Evolutionary conservation across 208 protist species (phyloP).

Genomic region (Tritrichomonas foetus): DNA sequence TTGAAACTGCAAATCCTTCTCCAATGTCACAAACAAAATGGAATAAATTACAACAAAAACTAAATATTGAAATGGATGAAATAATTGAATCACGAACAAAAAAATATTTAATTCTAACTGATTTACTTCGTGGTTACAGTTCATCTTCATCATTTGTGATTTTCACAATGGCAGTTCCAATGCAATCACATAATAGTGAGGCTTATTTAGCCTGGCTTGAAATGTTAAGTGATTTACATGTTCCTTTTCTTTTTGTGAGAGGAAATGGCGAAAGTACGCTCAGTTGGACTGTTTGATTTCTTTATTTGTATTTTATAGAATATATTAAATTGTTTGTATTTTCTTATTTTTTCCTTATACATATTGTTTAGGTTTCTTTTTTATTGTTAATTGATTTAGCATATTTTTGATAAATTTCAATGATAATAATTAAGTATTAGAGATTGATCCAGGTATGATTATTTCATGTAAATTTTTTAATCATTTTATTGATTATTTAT

Average conservation of each 20-base stretch:
- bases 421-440: too few species aligned
- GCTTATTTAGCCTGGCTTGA: not conserved
- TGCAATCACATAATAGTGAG: not conserved
- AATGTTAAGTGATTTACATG: not conserved
- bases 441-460: too few species aligned
- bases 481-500: too few species aligned
- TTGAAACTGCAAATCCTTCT: not conserved
- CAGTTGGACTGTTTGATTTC: not conserved
- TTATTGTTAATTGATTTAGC: too few species aligned
- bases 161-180: not conserved
- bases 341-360: too few species aligned
- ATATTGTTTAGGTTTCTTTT: too few species aligned
- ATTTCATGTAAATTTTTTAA: too few species aligned
- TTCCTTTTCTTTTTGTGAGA: not conserved
- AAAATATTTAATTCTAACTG: not conserved
- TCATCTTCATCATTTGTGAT: not conserved
- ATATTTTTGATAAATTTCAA: too few species aligned
- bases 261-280: slow-evolving; percentile 15
- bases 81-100: not conserved
- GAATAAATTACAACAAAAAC: not conserved
- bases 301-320: not conserved
- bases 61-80: too few species aligned
- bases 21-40: not conserved
- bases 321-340: too few species aligned
- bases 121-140: not conserved